Evolutionary conservation across 2,329 filamentous ascomycete genomes (phyloP), one percentile per base, ranked within the genome.

Genomic region (Paecilomyces niveus): DNA sequence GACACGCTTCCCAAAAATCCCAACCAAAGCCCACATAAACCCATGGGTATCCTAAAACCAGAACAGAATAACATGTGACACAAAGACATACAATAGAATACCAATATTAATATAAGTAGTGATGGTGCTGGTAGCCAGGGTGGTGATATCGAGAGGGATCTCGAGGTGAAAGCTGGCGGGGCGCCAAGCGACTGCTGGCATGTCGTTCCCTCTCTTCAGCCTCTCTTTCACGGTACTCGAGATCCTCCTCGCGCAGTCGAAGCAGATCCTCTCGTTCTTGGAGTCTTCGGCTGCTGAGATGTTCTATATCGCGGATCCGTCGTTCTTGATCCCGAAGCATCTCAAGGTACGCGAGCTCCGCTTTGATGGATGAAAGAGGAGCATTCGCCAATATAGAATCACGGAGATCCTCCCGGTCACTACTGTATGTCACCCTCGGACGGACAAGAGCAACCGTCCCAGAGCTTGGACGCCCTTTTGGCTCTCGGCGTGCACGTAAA

Each of bases 361-460:
- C 39, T 53, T 35, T 10, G 9, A 51, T 31, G 24, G 52, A 45
- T 13, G 54, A 55, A 32, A 58, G 29, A 9, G 26, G 39, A 3
- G 56, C 15, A 13, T 22, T 56, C 57, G 9, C 59, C 58, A 53
- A 61, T 53, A 35, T 31, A 22, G 53, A 56, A 18, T 10, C 53
- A 24, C 35, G 11, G 57, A 53, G 54, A 54, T 57, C 54, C 53
- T 58, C 21, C 65, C 63, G 54, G 64, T 62, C 54, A 66, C 59
- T 29, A 5, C 26, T 52, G 59, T 65, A 59, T 59, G 59, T 54
- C 39, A 62, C 59, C 59, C 53, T 55, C 59, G 63, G 21, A 26
- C n/a, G 33, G 10, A 56, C 15, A 32, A 55, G 56, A 59, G 55
- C 50, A 54, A 56, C 13, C 21, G 63, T 45, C 24, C 45, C 49